A percentile compares a stretch with the other conserved stretches of the same genome.
Conservation (phyloP, 495 filamentous ascomycete species). For the Friedmanniomyces endolithicus region DNA sequence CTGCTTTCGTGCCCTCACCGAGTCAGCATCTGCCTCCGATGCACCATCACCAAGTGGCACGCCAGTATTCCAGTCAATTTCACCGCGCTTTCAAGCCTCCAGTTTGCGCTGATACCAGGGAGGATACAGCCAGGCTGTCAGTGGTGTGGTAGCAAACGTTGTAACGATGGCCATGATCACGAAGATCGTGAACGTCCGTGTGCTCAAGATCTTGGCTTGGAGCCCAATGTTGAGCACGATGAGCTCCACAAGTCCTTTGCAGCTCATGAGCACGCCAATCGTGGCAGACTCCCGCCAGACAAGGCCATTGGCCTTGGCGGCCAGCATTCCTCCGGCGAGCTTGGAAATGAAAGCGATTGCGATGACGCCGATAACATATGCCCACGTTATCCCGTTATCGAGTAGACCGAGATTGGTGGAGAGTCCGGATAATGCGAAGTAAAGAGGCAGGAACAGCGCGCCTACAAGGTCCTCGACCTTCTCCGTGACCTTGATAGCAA, state of each 20-base stretch:
- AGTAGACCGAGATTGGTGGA: slow-evolving; percentile 81
- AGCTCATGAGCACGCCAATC: slow-evolving; percentile 92
- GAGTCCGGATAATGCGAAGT: slow-evolving; percentile 87
- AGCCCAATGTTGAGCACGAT: slow-evolving; percentile 97
- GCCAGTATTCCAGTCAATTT: slow-evolving; percentile 81
- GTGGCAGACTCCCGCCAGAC: slow-evolving; percentile 89
- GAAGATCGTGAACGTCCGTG: slow-evolving; percentile 89
- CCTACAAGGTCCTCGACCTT: slow-evolving; percentile 91
- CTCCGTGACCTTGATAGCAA: slow-evolving; percentile 87
- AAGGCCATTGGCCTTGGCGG: slow-evolving; percentile 63
- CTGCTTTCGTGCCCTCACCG: slow-evolving; percentile 30
- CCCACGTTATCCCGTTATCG: slow-evolving; percentile 76
- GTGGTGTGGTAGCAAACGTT: slow-evolving; percentile 79
- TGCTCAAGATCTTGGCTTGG: slow-evolving; percentile 78
- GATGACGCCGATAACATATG: slow-evolving; percentile 77
- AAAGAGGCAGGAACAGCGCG: slow-evolving; percentile 82
- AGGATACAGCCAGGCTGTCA: slow-evolving; percentile 69
- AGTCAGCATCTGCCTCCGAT: slow-evolving; percentile 24
- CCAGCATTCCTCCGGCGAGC: slow-evolving; percentile 70
- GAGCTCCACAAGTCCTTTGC: slow-evolving; percentile 89
- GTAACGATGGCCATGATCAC: slow-evolving; percentile 96
- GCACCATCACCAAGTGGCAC: slow-evolving; percentile 37
- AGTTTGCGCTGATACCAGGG: slow-evolving; percentile 84
- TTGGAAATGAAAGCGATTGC: slow-evolving; percentile 76
- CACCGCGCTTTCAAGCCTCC: slow-evolving; percentile 77